Percentiles rank a stretch among this genome's conserved stretches.
These are phyloP conservation scores for Penicillium coffeae DNA, from an alignment of 495 filamentous ascomycete genomes.

Conservation along the genomic window DNA sequence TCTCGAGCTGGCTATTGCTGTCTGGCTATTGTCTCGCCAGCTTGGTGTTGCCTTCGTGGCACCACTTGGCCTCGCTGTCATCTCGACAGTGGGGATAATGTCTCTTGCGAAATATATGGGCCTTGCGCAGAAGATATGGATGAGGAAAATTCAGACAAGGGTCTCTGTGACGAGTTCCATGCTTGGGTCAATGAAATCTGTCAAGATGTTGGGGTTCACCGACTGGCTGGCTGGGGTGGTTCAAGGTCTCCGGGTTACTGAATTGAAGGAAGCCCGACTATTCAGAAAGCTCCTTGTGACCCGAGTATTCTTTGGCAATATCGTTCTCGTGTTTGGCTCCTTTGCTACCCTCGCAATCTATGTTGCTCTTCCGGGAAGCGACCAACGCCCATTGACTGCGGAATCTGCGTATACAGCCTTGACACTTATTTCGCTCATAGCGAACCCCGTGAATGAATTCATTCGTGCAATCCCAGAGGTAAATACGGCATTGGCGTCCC, in stretches of 20 bases:
- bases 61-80: neutral
- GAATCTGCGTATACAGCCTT: conserved; percentile 4
- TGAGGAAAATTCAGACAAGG: conserved; percentile 41
- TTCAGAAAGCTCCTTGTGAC: conserved; percentile 6
- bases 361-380: neutral
- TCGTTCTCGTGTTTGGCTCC: neutral
- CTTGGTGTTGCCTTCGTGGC: neutral
- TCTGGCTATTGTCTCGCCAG: conserved; percentile 1
- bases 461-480: conserved; percentile 10
- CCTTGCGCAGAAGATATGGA: conserved; percentile 20
- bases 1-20: neutral
- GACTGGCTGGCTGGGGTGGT: conserved; percentile 23
- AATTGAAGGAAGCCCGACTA: conserved; percentile 12
- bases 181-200: conserved; percentile 48
- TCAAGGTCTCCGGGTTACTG: conserved; percentile 9
- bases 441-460: conserved; percentile 6
- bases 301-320: conserved; percentile 2
- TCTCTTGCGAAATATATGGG: conserved; percentile 3
- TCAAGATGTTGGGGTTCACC: conserved; percentile 55
- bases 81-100: conserved; percentile 1
- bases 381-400: neutral
- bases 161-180: conserved; percentile 45
- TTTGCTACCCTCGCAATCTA: neutral
- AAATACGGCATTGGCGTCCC: conserved; percentile 8
- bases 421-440: conserved; percentile 5